These are phyloP conservation scores for Suillus decipiens DNA, from an alignment of 768 basidiomycete genomes.

Conservation along the genomic window DNA sequence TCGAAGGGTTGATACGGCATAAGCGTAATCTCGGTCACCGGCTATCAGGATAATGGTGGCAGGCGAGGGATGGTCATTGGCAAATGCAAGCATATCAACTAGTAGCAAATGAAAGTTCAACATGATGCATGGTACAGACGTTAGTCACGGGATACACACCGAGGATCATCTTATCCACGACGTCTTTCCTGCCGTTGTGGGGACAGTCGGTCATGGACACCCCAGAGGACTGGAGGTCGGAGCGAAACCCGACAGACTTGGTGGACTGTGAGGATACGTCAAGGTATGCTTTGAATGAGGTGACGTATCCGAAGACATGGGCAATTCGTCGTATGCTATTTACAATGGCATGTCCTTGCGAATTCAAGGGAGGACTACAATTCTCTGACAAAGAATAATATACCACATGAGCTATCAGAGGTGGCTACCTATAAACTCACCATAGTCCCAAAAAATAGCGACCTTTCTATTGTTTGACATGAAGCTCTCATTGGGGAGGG, in stretches of 20 bases:
- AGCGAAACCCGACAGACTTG: conserved; percentile 38
- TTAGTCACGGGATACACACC: conserved; percentile 34
- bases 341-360: conserved; percentile 38
- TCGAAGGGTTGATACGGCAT: conserved; percentile 58
- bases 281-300: conserved; percentile 55
- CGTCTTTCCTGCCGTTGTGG: conserved; percentile 36
- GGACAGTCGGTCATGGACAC: conserved; percentile 42
- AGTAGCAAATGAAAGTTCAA: too few relatives aligned
- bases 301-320: conserved; percentile 47
- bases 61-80: conserved; percentile 58
- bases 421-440: conserved; percentile 18
- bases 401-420: conserved; percentile 10
- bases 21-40: conserved; percentile 67
- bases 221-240: conserved; percentile 46
- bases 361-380: conserved; percentile 31
- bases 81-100: conserved; percentile 69
- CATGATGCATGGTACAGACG: too few relatives aligned
- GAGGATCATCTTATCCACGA: conserved; percentile 51
- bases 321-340: conserved; percentile 47
- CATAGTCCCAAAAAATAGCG: conserved; percentile 45
- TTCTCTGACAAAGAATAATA: conserved; percentile 28
- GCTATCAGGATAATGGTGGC: conserved; percentile 63
- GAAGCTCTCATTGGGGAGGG: conserved; percentile 12
- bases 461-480: conserved; percentile 41
- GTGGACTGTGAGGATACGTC: conserved; percentile 43